Conservation (phyloP, 73 alveolate species). For the Stentor coeruleus region DNA sequence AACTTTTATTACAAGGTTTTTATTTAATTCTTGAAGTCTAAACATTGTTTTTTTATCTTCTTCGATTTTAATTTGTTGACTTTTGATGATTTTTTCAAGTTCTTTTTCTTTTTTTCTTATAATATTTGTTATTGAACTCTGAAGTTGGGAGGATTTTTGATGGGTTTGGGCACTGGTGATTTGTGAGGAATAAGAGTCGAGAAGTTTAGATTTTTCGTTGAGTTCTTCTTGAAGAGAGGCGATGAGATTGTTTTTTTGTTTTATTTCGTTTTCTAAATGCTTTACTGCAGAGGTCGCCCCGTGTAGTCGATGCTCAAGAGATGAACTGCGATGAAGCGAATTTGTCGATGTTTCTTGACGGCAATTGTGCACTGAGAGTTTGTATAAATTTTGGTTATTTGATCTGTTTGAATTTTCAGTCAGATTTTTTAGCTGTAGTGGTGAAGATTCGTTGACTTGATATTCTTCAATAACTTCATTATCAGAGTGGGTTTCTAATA, state of each 20-base stretch:
- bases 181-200: neutral
- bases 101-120: slow-evolving; percentile 21
- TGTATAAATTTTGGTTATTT: neutral
- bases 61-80: neutral
- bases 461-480: neutral
- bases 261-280: slow-evolving; percentile 11
- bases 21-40: slow-evolving; percentile 1
- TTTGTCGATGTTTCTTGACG: neutral
- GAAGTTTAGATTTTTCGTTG: neutral
- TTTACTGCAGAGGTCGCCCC: slow-evolving; percentile 18
- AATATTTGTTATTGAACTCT: neutral
- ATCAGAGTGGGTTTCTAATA: neutral
- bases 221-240: neutral
- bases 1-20: neutral
- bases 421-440: slow-evolving; percentile 4
- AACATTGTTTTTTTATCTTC: slow-evolving; percentile 21
- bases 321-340: neutral
- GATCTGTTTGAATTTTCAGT: neutral
- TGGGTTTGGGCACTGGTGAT: slow-evolving; percentile 8
- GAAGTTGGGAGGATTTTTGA: neutral
- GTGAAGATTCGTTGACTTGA: slow-evolving; percentile 14
- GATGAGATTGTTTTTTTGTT: neutral
- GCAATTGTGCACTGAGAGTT: neutral
- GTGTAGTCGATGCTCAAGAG: slow-evolving; percentile 17
- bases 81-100: slow-evolving; percentile 15